A percentile compares a stretch with the other conserved stretches of the same genome.
Conservation (phyloP, 495 filamentous ascomycete genomes). For the Lophiotrema nucula region DNA sequence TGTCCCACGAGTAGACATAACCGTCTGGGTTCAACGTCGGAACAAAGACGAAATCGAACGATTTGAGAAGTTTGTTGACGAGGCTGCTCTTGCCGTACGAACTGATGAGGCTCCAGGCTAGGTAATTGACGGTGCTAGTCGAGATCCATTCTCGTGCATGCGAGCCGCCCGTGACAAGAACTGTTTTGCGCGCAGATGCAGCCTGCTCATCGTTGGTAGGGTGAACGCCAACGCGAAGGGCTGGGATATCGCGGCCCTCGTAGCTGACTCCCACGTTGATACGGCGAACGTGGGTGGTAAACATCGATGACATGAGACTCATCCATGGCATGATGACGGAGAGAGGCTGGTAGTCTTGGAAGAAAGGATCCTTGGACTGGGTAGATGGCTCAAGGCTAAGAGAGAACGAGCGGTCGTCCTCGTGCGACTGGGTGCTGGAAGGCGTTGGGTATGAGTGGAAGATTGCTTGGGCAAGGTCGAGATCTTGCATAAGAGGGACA, state of each 20-base stretch:
- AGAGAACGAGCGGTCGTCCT: slow-evolving; percentile 32
- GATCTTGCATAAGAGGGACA: slow-evolving; percentile 71
- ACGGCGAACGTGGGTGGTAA: slow-evolving; percentile 71
- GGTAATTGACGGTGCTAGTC: slow-evolving; percentile 84
- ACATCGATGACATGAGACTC: slow-evolving; percentile 83
- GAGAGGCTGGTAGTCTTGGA: slow-evolving; percentile 80
- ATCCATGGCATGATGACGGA: slow-evolving; percentile 84
- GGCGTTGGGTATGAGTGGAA: slow-evolving; percentile 69
- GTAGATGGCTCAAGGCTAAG: slow-evolving; percentile 27
- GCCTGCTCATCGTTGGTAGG: slow-evolving; percentile 45
- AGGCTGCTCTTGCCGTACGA: slow-evolving; percentile 65
- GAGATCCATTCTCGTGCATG: slow-evolving; percentile 97
- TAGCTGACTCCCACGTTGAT: slow-evolving; percentile 76
- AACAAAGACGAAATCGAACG: slow-evolving; percentile 84
- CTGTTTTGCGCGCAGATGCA: slow-evolving; percentile 61
- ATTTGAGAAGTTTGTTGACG: slow-evolving; percentile 72
- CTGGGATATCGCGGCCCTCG: slow-evolving; percentile 82
- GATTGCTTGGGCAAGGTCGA: slow-evolving; percentile 66
- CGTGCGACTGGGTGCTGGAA: slow-evolving; percentile 23
- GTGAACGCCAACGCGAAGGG: slow-evolving; percentile 72
- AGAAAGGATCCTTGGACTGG: slow-evolving; percentile 63
- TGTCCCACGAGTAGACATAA: slow-evolving; percentile 89
- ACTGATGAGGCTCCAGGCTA: slow-evolving; percentile 86
- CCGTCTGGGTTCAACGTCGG: slow-evolving; percentile 92
- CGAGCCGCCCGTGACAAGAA: slow-evolving; percentile 78